Evolutionary conservation across 2,329 filamentous ascomycete genomes (phyloP).

Genomic region (Phyllosticta citrichinensis): DNA sequence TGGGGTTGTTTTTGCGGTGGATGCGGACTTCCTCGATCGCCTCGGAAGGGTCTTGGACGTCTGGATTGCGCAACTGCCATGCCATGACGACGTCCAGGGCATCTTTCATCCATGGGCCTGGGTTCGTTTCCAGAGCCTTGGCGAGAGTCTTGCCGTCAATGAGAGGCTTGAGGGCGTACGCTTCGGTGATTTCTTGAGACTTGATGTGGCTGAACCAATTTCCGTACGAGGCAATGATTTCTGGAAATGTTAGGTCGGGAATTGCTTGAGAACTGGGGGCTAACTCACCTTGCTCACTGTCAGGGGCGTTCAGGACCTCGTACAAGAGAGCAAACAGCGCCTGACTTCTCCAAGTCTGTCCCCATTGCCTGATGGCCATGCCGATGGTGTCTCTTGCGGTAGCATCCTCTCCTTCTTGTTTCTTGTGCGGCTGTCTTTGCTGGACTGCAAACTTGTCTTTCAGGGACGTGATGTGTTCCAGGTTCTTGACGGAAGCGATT

Average conservation of each 20-base stretch:
- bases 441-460: conserved; percentile 45
- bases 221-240: conserved; percentile 42
- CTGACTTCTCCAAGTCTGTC: conserved; percentile 61
- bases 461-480: conserved; percentile 50
- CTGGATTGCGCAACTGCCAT: conserved; percentile 81
- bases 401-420: conserved; percentile 32
- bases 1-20: conserved; percentile 13
- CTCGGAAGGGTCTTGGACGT: conserved; percentile 44
- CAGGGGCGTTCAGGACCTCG: conserved; percentile 42
- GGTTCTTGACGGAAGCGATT: conserved; percentile 52
- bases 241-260: conserved; percentile 15
- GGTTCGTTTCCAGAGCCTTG: conserved; percentile 53
- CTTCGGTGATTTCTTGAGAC: conserved; percentile 42
- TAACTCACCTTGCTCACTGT: conserved; percentile 34
- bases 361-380: conserved; percentile 66
- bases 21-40: conserved; percentile 37
- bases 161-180: conserved; percentile 37
- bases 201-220: conserved; percentile 44
- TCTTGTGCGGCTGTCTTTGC: conserved; percentile 35
- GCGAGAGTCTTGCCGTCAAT: conserved; percentile 68
- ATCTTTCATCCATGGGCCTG: conserved; percentile 74
- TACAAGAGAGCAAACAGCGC: conserved; percentile 57
- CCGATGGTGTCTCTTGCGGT: conserved; percentile 54
- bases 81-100: conserved; percentile 71
- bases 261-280: not conserved